Conservation (phyloP, 345 rosid species). For the Brassica nigra region DNA sequence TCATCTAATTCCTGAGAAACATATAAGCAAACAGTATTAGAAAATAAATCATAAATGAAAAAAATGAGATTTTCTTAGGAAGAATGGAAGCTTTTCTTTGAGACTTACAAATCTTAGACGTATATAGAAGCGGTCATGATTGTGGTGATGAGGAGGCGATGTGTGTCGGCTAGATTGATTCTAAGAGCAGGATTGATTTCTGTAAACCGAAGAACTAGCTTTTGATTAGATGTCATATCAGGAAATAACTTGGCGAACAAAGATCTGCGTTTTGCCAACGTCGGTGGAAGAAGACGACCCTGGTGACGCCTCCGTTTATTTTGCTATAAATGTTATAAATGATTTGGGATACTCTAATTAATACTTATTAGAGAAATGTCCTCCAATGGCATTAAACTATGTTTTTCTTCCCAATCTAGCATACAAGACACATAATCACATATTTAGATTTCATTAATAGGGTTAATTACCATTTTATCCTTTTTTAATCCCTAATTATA, state of each 20-base stretch:
- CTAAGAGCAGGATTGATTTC: neutral
- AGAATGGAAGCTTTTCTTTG: neutral
- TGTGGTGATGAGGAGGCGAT: neutral
- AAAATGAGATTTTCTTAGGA: neutral
- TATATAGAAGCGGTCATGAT: neutral
- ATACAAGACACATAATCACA: no score
- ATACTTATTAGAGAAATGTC: neutral
- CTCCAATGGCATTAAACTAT: no score
- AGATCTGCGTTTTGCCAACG: neutral
- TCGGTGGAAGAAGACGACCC: neutral
- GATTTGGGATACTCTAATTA: neutral
- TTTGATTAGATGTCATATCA: neutral
- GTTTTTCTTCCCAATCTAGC: no score
- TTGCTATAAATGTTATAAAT: neutral
- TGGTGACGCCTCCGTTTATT: neutral
- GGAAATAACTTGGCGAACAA: neutral
- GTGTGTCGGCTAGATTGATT: neutral
- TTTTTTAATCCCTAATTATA: no score
- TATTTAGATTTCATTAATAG: no score
- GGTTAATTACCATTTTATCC: no score
- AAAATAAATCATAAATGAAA: neutral
- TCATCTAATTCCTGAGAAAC: neutral
- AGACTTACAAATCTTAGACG: neutral
- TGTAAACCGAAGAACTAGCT: neutral
- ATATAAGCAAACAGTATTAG: neutral